Evolutionary conservation across 257 asterid genomes (phyloP).

Genomic region (Petunia secreta): DNA sequence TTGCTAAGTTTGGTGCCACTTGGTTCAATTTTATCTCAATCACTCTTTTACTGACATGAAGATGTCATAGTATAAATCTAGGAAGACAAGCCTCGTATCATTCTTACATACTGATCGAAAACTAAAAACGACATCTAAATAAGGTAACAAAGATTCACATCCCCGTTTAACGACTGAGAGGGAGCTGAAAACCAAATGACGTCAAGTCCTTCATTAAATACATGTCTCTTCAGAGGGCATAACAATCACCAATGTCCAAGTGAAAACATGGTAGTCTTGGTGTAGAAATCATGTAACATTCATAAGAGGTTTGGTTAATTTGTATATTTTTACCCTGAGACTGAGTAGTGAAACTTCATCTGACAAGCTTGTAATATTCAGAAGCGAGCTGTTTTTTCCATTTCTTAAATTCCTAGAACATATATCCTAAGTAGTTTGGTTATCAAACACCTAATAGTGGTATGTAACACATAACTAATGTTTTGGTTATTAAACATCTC

Average conservation of each 20-base stretch:
- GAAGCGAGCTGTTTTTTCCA: conserved; percentile 19
- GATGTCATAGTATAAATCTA: background rate
- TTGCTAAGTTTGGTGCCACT: background rate
- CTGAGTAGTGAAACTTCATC: background rate
- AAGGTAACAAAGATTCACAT: background rate
- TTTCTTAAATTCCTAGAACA: background rate
- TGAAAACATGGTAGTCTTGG: conserved; percentile 21
- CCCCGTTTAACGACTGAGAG: background rate
- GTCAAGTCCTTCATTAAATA: conserved; percentile 20
- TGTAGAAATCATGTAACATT: background rate
- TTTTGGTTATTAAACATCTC: conserved; percentile 10
- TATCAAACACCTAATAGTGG: background rate
- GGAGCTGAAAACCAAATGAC: background rate
- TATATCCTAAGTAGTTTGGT: background rate
- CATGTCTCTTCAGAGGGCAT: background rate
- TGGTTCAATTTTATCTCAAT: background rate
- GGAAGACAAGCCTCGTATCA: conserved; percentile 17
- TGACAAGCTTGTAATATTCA: background rate
- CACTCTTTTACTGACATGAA: background rate
- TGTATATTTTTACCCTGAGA: no score
- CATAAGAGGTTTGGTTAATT: conserved; percentile 11
- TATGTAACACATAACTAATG: conserved; percentile 14
- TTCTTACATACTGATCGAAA: background rate
- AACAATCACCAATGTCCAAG: background rate
- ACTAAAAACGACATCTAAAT: background rate